Conservation (phyloP, 2,329 filamentous ascomycete genomes). For the Fusarium agapanthi region DNA sequence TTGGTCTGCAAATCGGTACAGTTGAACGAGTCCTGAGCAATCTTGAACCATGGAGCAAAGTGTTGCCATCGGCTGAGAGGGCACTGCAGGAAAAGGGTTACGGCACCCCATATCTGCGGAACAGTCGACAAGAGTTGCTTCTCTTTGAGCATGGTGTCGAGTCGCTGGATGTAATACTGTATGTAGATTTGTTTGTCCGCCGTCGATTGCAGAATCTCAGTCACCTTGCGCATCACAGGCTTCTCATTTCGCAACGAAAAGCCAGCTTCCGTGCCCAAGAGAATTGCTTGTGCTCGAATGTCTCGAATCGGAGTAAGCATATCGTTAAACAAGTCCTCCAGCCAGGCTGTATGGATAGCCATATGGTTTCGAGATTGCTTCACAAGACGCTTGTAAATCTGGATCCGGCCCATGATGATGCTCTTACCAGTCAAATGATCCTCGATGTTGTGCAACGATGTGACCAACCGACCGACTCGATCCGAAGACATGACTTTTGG, state of each 20-base stretch:
- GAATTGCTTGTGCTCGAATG: slow-evolving; percentile 77
- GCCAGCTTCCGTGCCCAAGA: slow-evolving; percentile 76
- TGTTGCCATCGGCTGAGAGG: slow-evolving; percentile 75
- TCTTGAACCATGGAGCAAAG: slow-evolving; percentile 76
- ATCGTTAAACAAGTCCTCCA: slow-evolving; percentile 82
- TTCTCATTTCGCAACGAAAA: slow-evolving; percentile 75
- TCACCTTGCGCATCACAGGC: slow-evolving; percentile 71
- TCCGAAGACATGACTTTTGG: slow-evolving; percentile 76
- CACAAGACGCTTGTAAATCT: slow-evolving; percentile 81
- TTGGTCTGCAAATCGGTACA: slow-evolving; percentile 75
- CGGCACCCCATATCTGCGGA: slow-evolving; percentile 87
- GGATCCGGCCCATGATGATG: slow-evolving; percentile 78
- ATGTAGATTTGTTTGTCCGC: slow-evolving; percentile 69
- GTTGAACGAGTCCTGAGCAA: slow-evolving; percentile 88
- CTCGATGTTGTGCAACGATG: slow-evolving; percentile 76
- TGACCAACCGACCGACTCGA: slow-evolving; percentile 75
- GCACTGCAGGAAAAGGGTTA: slow-evolving; percentile 79
- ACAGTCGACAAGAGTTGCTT: slow-evolving; percentile 65
- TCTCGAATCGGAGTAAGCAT: slow-evolving; percentile 83
- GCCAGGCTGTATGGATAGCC: slow-evolving; percentile 77
- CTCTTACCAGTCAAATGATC: slow-evolving; percentile 81
- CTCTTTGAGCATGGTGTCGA: slow-evolving; percentile 74
- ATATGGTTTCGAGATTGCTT: slow-evolving; percentile 76
- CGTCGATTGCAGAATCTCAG: slow-evolving; percentile 66
- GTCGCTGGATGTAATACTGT: slow-evolving; percentile 71